Evolutionary conservation across 192 early-diverging fungal species (phyloP).

Genomic region (Fimicolochytrium jonesii): DNA sequence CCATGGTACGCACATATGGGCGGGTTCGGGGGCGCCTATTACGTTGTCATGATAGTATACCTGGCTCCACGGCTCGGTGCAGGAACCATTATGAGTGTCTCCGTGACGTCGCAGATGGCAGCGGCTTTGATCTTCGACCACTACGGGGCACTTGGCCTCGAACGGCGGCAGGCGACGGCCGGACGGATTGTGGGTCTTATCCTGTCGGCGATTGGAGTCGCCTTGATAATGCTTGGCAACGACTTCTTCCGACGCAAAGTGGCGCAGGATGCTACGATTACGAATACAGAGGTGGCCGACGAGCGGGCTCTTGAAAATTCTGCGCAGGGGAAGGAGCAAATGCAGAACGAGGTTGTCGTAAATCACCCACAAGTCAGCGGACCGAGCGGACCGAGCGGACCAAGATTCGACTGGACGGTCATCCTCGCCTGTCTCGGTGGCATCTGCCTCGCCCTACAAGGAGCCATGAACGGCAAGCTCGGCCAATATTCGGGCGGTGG

Average conservation of each 20-base stretch:
- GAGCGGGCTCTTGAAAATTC: too few species aligned
- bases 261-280: too few species aligned
- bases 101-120: conserved; percentile 15
- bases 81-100: background rate
- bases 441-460: conserved; percentile 19
- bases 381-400: background rate
- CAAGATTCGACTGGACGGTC: conserved; percentile 9
- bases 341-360: too few species aligned
- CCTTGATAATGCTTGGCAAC: conserved; percentile 14
- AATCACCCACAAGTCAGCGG: background rate
- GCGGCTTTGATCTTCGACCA: conserved; percentile 21
- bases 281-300: too few species aligned
- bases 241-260: too few species aligned
- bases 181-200: conserved; percentile 19
- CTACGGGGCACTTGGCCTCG: conserved; percentile 10
- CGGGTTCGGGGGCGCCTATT: conserved; percentile 17
- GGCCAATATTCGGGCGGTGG: background rate
- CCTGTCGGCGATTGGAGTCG: conserved; percentile 12
- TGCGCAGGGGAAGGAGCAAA: too few species aligned
- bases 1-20: conserved; percentile 22
- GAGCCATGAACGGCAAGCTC: conserved; percentile 27
- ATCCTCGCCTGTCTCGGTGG: conserved; percentile 16
- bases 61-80: conserved; percentile 23
- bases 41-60: conserved; percentile 9
- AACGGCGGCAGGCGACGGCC: conserved; percentile 13